Base-by-base conservation (phyloP, 2,329 filamentous ascomycete species). In the Fonsecaea pugnacius region DNA sequence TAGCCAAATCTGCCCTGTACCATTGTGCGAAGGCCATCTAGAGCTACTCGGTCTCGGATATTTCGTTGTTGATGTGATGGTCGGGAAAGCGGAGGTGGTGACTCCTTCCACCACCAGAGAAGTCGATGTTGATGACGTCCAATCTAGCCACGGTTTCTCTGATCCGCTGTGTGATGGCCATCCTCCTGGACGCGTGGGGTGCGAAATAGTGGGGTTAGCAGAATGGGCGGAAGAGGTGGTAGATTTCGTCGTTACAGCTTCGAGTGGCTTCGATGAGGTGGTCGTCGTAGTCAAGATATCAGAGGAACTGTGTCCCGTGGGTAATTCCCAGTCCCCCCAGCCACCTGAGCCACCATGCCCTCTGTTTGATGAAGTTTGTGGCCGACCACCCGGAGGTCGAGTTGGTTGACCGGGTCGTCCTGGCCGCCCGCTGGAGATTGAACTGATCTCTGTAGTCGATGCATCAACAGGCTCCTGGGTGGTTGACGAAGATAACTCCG, bases 1-100 rank as follows among this genome's bases (percentile, higher is more conserved):
- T 36, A 60, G 56, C 56, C 56, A 59, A 10, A 18, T 46, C 10
- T 46, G 3, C 40, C 24, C 40, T 14, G 40, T 59, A 6, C 43
- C 56, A 48, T 16, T 59, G n/a, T 58, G 36, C 16, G 55, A 58
- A 14, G 55, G 55, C 55, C 53, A 56, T 27, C 10, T 14, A 38
- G 36, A 38, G 36, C 2, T 14, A 38, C 36, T 8, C 1, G 36
- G 36, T 14, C 36, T 38, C 4, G 36, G 2, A 38, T 38, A 12
- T 14, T 38, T 50, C 46, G 46, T 50, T 21, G 46, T 50, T 50
- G n/a, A 16, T 21, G 6, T 50, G n/a, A 30, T 5, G 21, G 46
- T 50, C 53, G 36, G 8, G 16, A 56, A 8, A 56, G 16, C 38
- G 14, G 53, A 40, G n/a, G 53, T 38, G 14, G 35, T 56, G 35